A percentile compares a stretch with the other conserved stretches of the same genome.
Conservation (phyloP, 2,329 filamentous ascomycete genomes). For the Westerdykella aurantiaca region DNA sequence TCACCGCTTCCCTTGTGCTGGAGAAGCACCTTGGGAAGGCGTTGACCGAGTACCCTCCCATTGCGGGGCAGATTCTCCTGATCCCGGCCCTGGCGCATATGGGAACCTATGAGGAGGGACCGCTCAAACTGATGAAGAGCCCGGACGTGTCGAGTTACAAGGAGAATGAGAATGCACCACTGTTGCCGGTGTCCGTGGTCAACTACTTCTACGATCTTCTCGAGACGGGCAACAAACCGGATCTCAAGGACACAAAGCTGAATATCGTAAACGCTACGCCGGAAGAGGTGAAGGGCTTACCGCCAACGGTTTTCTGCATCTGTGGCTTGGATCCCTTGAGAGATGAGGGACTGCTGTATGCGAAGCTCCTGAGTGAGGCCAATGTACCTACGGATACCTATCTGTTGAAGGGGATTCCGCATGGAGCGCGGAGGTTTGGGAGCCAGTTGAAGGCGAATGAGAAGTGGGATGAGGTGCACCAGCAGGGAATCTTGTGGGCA, state of each 20-base stretch:
- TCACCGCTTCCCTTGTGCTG: constrained; percentile 42
- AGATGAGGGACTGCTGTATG: constrained; percentile 47
- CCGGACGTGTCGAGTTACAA: constrained; percentile 39
- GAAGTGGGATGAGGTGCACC: constrained; percentile 42
- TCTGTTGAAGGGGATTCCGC: constrained; percentile 50
- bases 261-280: constrained; percentile 30
- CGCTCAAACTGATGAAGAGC: constrained; percentile 32
- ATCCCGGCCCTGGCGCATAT: constrained; percentile 36
- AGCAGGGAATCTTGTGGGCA: constrained; percentile 43
- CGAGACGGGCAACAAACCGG: constrained; percentile 11
- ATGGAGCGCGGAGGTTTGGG: constrained; percentile 47
- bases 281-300: constrained; percentile 40
- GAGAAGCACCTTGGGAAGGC: constrained; percentile 42
- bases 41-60: constrained; percentile 20
- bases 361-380: constrained; percentile 38
- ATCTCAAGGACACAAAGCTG: constrained; percentile 28
- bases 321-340: constrained; percentile 47
- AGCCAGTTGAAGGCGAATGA: constrained; percentile 36
- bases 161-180: constrained; percentile 44
- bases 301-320: constrained; percentile 45
- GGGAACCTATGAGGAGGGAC: constrained; percentile 35
- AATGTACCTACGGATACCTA: constrained; percentile 47
- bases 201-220: constrained; percentile 27
- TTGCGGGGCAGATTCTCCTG: constrained; percentile 46
- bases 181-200: constrained; percentile 39